These are phyloP conservation scores for Cyberlindnera amylophila DNA, from an alignment of 805 yeast genomes.

Conservation along the genomic window DNA sequence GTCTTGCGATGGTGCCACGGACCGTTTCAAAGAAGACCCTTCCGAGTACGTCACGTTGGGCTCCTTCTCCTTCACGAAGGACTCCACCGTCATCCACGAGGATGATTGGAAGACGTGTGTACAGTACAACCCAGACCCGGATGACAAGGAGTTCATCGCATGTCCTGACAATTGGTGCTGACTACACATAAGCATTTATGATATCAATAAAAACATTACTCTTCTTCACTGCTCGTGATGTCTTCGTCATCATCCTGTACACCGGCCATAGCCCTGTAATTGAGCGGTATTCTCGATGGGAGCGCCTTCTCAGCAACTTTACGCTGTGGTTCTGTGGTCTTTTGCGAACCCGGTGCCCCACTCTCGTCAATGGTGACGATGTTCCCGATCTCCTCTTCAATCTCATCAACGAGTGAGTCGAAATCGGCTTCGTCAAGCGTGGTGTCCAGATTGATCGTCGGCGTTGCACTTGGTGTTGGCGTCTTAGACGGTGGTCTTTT, in stretches of 20 bases:
- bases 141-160: too few species aligned
- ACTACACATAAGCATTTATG: too few species aligned
- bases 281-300: constrained; percentile 18
- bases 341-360: not conserved
- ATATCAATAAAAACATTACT: constrained; percentile 6
- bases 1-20: too few species aligned
- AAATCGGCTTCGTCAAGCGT: constrained; percentile 21
- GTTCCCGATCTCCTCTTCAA: constrained; percentile 20
- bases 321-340: not conserved
- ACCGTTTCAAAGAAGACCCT: too few species aligned
- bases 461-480: constrained; percentile 19
- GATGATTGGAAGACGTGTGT: too few species aligned
- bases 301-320: not conserved
- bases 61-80: too few species aligned
- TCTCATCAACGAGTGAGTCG: constrained; percentile 23
- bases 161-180: too few species aligned
- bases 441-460: constrained; percentile 8
- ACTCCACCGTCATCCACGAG: too few species aligned
- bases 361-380: constrained; percentile 11
- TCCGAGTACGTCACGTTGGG: too few species aligned
- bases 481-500: constrained; percentile 22
- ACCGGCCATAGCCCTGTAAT: constrained; percentile 25
- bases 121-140: too few species aligned
- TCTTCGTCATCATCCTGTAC: constrained; percentile 19
- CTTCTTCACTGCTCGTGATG: constrained; percentile 27